A percentile compares a stretch with the other conserved stretches of the same genome.
phyloP scores from a whole-genome alignment of 768 basidiomycete genomes.

The Pleurotus eryngii region DNA sequence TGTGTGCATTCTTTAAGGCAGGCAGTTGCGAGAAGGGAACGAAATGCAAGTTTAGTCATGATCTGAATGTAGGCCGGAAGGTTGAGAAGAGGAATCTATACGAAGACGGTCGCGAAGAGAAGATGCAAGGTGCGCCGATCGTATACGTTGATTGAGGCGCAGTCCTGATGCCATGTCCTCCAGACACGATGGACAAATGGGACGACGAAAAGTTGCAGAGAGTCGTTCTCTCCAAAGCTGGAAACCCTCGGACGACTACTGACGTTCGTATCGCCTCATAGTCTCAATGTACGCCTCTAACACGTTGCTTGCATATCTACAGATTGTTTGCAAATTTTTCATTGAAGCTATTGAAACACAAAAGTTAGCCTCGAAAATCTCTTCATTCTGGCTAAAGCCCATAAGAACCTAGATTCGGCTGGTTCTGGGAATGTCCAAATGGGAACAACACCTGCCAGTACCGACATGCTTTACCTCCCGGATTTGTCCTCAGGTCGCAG shows the following conservation, averaged over 20 bases:
- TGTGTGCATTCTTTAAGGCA: slow-evolving; percentile 91
- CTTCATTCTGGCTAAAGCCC: background rate
- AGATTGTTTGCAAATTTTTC: slow-evolving; percentile 99
- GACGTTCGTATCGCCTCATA: slow-evolving; percentile 52
- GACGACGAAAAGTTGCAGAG: slow-evolving; percentile 88
- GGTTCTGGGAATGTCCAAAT: slow-evolving; percentile 96
- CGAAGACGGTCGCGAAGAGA: slow-evolving; percentile 81
- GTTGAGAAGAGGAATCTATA: slow-evolving; percentile 96
- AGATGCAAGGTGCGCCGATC: slow-evolving; percentile 56
- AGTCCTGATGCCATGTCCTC: background rate
- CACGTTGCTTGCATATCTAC: background rate
- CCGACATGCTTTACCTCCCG: slow-evolving; percentile 92
- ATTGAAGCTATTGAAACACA: slow-evolving; percentile 93
- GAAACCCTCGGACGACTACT: slow-evolving; percentile 89
- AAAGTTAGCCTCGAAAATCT: slow-evolving; percentile 45
- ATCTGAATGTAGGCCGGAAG: slow-evolving; percentile 84
- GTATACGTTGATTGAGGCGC: background rate
- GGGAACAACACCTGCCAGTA: slow-evolving; percentile 83
- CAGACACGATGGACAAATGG: slow-evolving; percentile 98
- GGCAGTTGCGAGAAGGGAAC: slow-evolving; percentile 91
- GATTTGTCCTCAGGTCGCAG: slow-evolving; percentile 93
- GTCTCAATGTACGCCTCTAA: slow-evolving; percentile 1
- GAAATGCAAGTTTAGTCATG: slow-evolving; percentile 98
- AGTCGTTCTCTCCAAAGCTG: slow-evolving; percentile 86
- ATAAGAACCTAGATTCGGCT: slow-evolving; percentile 58